Evolutionary conservation across 768 basidiomycete species (phyloP), one percentile per base, ranked within the genome.

Genomic region (Boletus sensibilis): DNA sequence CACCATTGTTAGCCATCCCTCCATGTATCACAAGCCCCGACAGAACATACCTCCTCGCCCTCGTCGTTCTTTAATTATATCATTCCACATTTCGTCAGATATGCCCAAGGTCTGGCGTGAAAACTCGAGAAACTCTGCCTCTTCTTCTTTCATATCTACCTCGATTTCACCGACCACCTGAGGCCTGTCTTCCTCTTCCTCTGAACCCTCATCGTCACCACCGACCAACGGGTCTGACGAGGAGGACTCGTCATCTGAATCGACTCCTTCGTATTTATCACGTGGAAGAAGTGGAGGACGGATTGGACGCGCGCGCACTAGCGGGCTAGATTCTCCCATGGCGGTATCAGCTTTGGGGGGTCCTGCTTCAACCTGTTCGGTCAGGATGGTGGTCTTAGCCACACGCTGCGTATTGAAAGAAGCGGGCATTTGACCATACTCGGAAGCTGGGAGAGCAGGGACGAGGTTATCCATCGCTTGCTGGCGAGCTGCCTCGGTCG

Each of bases 91-190:
- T n/a, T 85, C 85, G 60, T 94, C 88, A 41, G 79, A 82, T 58
- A 99, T 89, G 1, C 97, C 97, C 35, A 98, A 75, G 5, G 90
- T 84, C 64, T 98, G 92, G 44, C 93, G 84, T 13, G 97, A 90
- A 72, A 99, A 99, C 73, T 93, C 90, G 31, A 99, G 74, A 62
- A 98, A 99, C 62, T 97, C 96, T 63, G 90, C 93, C 72, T 92
- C 84, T 72, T 99, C 97, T 63, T 92, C 88, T 1, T 78, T 83
- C 93, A 98, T 96, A 62, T 97, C 88, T 34, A 94, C 80, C 64
- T 94, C 94, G 4, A 93, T 74, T 21, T 94, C 90, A 16, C 87
- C 91, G 2, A 91, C 85, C 4, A 95, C 80, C 63, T 89, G 86
- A 0, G 93, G 92, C n/a, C 76, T 76, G 47, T 94, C 92, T 53